Evolutionary conservation across 129 eudicot genomes (phyloP).

Genomic region (Helianthus tuberosus): DNA sequence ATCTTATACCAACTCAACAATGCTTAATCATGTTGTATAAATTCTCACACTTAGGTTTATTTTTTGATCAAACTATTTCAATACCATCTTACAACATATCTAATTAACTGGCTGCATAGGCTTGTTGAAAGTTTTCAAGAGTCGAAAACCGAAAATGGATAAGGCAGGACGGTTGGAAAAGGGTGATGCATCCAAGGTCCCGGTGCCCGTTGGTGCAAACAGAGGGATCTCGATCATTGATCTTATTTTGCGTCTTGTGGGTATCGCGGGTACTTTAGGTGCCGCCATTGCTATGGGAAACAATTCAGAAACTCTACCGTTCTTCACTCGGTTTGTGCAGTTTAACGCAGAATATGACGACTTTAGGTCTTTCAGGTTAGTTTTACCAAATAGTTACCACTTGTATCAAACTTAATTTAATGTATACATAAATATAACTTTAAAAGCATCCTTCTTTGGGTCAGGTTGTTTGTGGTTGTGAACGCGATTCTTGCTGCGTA

Average conservation of each 20-base stretch:
- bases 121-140: neutral
- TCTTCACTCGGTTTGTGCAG: constrained; percentile 53
- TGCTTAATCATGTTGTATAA: constrained; percentile 14
- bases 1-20: constrained; percentile 39
- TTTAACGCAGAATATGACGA: constrained; percentile 70
- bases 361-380: constrained; percentile 67
- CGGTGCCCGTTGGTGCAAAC: constrained; percentile 37
- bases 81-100: constrained; percentile 17
- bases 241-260: constrained; percentile 54
- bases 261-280: constrained; percentile 60
- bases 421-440: neutral
- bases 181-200: constrained; percentile 43
- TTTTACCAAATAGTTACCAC: neutral
- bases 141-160: constrained; percentile 16
- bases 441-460: neutral
- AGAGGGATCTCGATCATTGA: constrained; percentile 63
- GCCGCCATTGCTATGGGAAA: constrained; percentile 87
- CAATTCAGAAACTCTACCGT: constrained; percentile 69
- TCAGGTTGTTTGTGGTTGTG: constrained; percentile 74
- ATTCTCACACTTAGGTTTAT: constrained; percentile 15
- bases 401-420: neutral
- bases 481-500: constrained; percentile 65
- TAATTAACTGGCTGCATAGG: constrained; percentile 1
- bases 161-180: constrained; percentile 50
- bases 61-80: constrained; percentile 19